phyloP scores from a whole-genome alignment of 164 flowering plant genomes.

The Malania oleifera region DNA sequence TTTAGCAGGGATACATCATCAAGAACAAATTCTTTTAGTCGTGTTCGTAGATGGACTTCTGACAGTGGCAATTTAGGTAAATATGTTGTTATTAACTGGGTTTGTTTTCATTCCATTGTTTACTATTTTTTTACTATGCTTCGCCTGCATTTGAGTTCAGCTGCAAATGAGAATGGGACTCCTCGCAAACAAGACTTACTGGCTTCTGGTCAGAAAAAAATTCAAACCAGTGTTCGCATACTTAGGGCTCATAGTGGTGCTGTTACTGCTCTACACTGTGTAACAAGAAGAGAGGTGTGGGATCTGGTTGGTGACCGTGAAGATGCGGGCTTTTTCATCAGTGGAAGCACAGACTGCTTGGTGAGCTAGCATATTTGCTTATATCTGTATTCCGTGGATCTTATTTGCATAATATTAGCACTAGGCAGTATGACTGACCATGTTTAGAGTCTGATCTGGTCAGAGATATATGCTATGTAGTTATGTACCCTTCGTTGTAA shows the following conservation, averaged over 20 bases:
- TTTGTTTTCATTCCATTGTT: background rate
- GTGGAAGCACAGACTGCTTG: conserved; percentile 95
- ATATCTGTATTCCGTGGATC: background rate
- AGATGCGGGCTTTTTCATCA: conserved; percentile 96
- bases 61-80: conserved; percentile 58
- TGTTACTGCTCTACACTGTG: conserved; percentile 90
- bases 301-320: conserved; percentile 99
- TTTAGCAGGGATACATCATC: conserved; percentile 78
- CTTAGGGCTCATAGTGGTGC: conserved; percentile 95
- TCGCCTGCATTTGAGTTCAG: conserved; percentile 23
- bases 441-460: background rate
- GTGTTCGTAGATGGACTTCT: conserved; percentile 72
- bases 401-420: background rate
- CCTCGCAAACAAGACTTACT: conserved; percentile 57
- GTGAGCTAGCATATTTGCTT: conserved; percentile 31
- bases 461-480: too few relatives aligned
- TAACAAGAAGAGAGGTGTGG: conserved; percentile 97
- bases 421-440: too few relatives aligned
- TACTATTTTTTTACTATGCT: background rate
- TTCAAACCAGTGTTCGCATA: conserved; percentile 62
- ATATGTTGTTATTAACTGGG: background rate
- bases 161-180: conserved; percentile 55
- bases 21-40: conserved; percentile 65
- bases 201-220: conserved; percentile 62
- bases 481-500: too few relatives aligned